A percentile compares a stretch with the other conserved stretches of the same genome.
phyloP scores from a whole-genome alignment of 805 yeast genomes.

The Cyberlindnera veronae region DNA sequence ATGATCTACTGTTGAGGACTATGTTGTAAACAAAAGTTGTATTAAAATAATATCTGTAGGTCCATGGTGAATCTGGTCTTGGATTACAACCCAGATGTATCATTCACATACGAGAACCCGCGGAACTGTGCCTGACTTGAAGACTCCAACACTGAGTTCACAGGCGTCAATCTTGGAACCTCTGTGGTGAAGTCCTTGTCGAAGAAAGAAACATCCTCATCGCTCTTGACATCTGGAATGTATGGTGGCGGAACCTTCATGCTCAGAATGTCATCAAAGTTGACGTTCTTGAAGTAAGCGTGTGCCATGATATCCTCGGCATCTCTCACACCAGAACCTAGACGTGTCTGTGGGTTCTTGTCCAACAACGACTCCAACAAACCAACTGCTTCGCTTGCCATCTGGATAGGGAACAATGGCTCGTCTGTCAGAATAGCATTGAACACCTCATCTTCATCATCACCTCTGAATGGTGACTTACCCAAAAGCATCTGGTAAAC shows the following conservation, averaged over 20 bases:
- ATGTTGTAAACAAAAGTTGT: too few relatives aligned
- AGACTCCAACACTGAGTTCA: slow-evolving; percentile 79
- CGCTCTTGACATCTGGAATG: slow-evolving; percentile 80
- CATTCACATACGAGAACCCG: slow-evolving; percentile 88
- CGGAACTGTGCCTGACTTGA: slow-evolving; percentile 95
- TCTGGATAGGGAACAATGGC: slow-evolving; percentile 92
- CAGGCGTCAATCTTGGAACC: slow-evolving; percentile 92
- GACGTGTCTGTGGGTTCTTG: slow-evolving; percentile 78
- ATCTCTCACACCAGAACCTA: slow-evolving; percentile 86
- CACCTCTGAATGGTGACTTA: slow-evolving; percentile 96
- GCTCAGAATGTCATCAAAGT: slow-evolving; percentile 80
- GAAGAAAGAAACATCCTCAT: slow-evolving; percentile 88
- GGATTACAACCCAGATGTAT: slow-evolving; percentile 43
- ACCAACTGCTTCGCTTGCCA: slow-evolving; percentile 96
- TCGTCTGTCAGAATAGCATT: slow-evolving; percentile 96
- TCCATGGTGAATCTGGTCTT: too few relatives aligned
- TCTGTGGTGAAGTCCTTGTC: slow-evolving; percentile 94
- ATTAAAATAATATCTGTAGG: slow-evolving; percentile 6
- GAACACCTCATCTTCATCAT: slow-evolving; percentile 94
- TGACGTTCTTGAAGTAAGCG: slow-evolving; percentile 85
- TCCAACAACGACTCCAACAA: slow-evolving; percentile 87
- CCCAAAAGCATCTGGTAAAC: slow-evolving; percentile 95
- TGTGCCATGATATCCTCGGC: slow-evolving; percentile 95
- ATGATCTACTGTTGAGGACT: too few relatives aligned
- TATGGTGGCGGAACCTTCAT: slow-evolving; percentile 82